Percentiles rank a stretch among this genome's conserved stretches.
Conservation (phyloP, 2,329 filamentous ascomycete species). For the Rasamsonia emersonii region DNA sequence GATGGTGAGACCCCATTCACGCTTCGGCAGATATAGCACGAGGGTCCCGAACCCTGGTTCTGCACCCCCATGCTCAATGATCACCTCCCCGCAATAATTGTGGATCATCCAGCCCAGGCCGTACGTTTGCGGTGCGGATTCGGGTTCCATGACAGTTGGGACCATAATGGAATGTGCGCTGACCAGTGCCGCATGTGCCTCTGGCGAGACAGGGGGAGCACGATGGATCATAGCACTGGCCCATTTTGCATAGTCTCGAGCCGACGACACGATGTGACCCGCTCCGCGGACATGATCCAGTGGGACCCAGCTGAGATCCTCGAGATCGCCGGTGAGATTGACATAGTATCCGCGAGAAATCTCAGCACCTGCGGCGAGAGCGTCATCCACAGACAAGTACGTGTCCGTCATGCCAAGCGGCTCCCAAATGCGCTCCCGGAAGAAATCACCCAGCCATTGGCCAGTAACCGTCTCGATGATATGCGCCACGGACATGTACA, state of each 20-base stretch:
- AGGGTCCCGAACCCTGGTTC: conserved; percentile 9
- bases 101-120: conserved; percentile 10
- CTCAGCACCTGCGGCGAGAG: conserved; percentile 16
- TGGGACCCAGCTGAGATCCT: conserved; percentile 8
- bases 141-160: neutral
- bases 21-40: conserved; percentile 7
- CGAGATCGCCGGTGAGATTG: conserved; percentile 7
- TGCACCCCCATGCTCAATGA: conserved; percentile 9
- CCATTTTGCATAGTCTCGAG: too few relatives aligned
- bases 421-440: conserved; percentile 28
- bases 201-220: too few relatives aligned
- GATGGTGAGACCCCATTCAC: conserved; percentile 7
- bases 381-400: conserved; percentile 27
- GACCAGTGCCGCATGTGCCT: too few relatives aligned
- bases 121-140: conserved; percentile 5
- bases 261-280: too few relatives aligned
- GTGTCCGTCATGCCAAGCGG: conserved; percentile 35
- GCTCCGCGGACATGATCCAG: conserved; percentile 10
- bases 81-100: conserved; percentile 7
- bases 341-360: conserved; percentile 18
- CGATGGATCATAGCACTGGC: too few relatives aligned
- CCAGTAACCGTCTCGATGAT: conserved; percentile 37
- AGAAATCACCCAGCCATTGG: conserved; percentile 20
- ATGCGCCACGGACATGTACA: conserved; percentile 43
- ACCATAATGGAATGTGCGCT: too few relatives aligned